These are phyloP conservation scores for Cystoderma amianthinum DNA, from an alignment of 768 basidiomycete species.

Conservation along the genomic window DNA sequence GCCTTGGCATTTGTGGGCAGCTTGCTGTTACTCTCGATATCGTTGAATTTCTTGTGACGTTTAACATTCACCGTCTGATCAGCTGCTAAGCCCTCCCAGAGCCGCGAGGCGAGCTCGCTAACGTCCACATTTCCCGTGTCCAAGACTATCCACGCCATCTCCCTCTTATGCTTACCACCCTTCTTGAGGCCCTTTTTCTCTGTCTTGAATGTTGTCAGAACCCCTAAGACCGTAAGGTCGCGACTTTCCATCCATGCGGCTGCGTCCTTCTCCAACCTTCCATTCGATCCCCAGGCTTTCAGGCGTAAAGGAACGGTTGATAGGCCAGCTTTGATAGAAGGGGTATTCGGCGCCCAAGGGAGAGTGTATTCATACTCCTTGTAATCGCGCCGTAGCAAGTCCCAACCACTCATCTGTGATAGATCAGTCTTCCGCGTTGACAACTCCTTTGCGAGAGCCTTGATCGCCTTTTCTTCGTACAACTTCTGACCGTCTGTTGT, in stretches of 20 bases:
- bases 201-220: constrained; percentile 68
- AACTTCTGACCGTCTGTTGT: constrained; percentile 18
- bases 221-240: constrained; percentile 61
- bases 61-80: constrained; percentile 44
- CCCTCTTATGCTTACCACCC: constrained; percentile 50
- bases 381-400: constrained; percentile 91
- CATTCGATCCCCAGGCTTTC: constrained; percentile 42
- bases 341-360: constrained; percentile 25
- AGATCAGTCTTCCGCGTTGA: constrained; percentile 59
- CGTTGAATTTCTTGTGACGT: constrained; percentile 36
- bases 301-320: constrained; percentile 76
- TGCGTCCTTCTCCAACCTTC: constrained; percentile 30
- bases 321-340: constrained; percentile 60
- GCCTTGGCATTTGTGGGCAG: constrained; percentile 27
- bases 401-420: constrained; percentile 57
- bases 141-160: constrained; percentile 61
- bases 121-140: constrained; percentile 13
- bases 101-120: constrained; percentile 27
- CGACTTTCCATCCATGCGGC: constrained; percentile 61
- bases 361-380: constrained; percentile 71
- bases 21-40: constrained; percentile 21
- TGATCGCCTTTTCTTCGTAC: constrained; percentile 33
- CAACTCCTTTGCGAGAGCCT: constrained; percentile 41
- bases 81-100: constrained; percentile 58
- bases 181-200: constrained; percentile 20